Evolutionary conservation across 768 basidiomycete genomes (phyloP).

Genomic region (Russula ochroleuca): DNA sequence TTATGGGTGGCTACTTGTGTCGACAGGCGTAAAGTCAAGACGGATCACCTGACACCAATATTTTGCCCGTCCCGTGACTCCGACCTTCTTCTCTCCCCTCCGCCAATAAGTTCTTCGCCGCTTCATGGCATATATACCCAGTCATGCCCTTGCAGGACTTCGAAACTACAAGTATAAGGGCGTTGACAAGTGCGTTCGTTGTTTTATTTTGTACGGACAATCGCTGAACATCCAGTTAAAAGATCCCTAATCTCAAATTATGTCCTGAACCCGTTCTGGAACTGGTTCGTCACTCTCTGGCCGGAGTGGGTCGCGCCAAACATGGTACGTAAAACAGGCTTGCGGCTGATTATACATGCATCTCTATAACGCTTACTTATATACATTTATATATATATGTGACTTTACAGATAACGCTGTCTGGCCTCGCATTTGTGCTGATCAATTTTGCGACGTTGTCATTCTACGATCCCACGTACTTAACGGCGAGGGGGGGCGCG

Average conservation of each 20-base stretch:
- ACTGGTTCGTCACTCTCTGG: constrained; percentile 85
- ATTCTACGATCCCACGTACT: constrained; percentile 76
- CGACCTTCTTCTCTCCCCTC: not conserved
- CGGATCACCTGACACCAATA: too few species aligned
- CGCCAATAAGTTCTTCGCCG: not conserved
- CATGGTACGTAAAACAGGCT: constrained; percentile 51
- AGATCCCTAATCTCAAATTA: constrained; percentile 76
- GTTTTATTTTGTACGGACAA: not conserved
- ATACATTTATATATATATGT: not conserved
- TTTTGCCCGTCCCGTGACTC: too few species aligned
- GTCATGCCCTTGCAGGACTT: constrained; percentile 64
- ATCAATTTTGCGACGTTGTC: constrained; percentile 81
- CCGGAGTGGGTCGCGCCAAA: constrained; percentile 85
- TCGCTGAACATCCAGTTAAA: constrained; percentile 31
- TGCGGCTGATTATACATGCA: not conserved
- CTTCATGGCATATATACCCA: constrained; percentile 61
- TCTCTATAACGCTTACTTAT: too few species aligned
- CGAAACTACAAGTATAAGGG: constrained; percentile 76
- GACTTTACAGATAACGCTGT: constrained; percentile 73
- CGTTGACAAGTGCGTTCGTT: constrained; percentile 67
- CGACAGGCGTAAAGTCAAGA: too few species aligned
- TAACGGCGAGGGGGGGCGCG: constrained; percentile 60
- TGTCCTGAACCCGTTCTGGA: constrained; percentile 85
- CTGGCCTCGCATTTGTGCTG: constrained; percentile 75
- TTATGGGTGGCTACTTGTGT: not conserved